A percentile compares a stretch with the other conserved stretches of the same genome.
Conservation (phyloP, 306 rosid genomes). For the Begonia loranthoides region DNA sequence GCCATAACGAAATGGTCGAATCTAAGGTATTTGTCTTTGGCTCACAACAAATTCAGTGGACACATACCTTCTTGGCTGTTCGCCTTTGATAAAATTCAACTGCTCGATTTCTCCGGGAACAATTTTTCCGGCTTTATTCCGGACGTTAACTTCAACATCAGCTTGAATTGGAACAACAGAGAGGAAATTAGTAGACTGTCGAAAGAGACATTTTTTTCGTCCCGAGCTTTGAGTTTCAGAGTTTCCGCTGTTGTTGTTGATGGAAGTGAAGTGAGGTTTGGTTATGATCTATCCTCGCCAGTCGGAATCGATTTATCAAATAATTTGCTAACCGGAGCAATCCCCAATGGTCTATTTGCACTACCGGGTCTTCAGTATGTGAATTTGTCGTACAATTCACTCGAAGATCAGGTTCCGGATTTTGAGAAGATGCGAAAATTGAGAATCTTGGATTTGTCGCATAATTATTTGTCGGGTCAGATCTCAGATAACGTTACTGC, state of each 20-base stretch:
- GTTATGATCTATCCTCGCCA: slow-evolving; percentile 44
- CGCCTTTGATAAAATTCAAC: slow-evolving; percentile 51
- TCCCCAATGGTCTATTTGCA: slow-evolving; percentile 69
- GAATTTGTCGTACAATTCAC: slow-evolving; percentile 68
- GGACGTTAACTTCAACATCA: slow-evolving; percentile 58
- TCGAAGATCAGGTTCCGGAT: slow-evolving; percentile 55
- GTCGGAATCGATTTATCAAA: slow-evolving; percentile 73
- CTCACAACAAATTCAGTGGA: slow-evolving; percentile 65
- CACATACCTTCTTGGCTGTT: slow-evolving; percentile 84
- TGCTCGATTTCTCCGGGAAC: slow-evolving; percentile 81
- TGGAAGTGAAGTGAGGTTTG: slow-evolving; percentile 55
- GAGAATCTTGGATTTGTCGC: slow-evolving; percentile 78
- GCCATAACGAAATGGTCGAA: slow-evolving; percentile 86
- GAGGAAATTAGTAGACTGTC: slow-evolving; percentile 11
- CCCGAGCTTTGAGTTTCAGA: slow-evolving; percentile 27
- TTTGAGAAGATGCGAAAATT: slow-evolving; percentile 70
- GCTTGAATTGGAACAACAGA: slow-evolving; percentile 31
- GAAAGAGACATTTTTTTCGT: slow-evolving; percentile 24
- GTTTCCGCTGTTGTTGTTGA: slow-evolving; percentile 44
- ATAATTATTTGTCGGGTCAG: slow-evolving; percentile 76
- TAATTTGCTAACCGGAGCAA: slow-evolving; percentile 65
- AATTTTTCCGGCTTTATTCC: slow-evolving; percentile 82
- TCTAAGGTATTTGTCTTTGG: slow-evolving; percentile 82
- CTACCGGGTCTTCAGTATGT: slow-evolving; percentile 62
- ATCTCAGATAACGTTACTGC: slow-evolving; percentile 74